These are phyloP conservation scores for Trichosporon asahii DNA, from an alignment of 1,284 basidiomycete species.

Conservation along the genomic window DNA sequence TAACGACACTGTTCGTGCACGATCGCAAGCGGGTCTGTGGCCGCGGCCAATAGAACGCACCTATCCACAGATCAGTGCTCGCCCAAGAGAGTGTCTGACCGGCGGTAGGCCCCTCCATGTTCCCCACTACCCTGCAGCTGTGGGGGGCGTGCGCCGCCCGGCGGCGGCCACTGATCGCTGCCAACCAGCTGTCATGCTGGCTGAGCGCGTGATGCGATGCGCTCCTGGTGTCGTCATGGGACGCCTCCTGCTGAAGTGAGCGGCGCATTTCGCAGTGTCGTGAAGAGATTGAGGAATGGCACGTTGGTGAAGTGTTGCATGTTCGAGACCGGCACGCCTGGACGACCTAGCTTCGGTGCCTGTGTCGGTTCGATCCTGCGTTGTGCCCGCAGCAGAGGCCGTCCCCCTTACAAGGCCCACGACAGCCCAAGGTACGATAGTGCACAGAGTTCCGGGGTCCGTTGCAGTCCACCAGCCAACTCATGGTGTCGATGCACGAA, in stretches of 20 bases:
- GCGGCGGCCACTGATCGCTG: not conserved
- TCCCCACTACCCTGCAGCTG: not conserved
- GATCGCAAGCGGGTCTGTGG: not conserved
- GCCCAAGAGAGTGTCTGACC: conserved; percentile 1
- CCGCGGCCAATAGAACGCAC: not conserved
- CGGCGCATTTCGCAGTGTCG: no score
- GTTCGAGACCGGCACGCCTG: no score
- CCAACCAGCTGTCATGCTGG: not conserved
- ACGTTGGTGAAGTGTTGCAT: no score
- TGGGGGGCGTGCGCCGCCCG: not conserved
- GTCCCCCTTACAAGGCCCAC: not conserved
- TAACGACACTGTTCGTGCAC: not conserved
- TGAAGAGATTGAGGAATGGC: no score
- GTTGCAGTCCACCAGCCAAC: not conserved
- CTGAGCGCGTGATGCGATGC: not conserved
- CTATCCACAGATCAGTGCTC: not conserved
- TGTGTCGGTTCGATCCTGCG: not conserved
- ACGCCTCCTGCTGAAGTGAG: not conserved
- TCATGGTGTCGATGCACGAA: not conserved
- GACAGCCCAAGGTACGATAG: not conserved
- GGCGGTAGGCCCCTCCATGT: conserved; percentile 3
- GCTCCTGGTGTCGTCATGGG: not conserved
- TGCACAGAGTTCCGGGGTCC: not conserved
- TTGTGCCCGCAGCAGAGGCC: not conserved
- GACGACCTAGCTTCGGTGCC: not conserved